Evolutionary conservation across 225 moss, liverwort and hornwort genomes (phyloP).

Genomic region (Bryoerythrophyllum caledonicum): DNA sequence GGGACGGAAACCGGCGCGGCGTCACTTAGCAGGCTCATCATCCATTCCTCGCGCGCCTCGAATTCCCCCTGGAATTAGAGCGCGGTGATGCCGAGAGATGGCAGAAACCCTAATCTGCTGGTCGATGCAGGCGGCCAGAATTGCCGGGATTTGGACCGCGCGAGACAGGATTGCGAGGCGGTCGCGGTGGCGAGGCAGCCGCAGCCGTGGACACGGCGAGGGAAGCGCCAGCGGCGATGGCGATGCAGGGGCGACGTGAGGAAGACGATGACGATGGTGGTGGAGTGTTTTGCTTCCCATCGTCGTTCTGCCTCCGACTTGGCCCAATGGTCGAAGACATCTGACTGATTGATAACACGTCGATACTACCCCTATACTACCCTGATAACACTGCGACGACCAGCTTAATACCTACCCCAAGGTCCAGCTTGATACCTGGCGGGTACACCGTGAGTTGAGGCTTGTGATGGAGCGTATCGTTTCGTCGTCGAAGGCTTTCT

Average conservation of each 20-base stretch:
- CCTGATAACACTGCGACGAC: background rate
- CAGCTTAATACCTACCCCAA: background rate
- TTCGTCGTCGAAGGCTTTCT: background rate
- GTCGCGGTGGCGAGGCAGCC: background rate
- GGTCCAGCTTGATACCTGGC: background rate
- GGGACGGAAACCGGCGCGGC: constrained; percentile 72
- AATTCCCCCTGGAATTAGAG: background rate
- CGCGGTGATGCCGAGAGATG: too few relatives aligned
- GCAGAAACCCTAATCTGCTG: constrained; percentile 40
- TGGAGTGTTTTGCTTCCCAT: background rate
- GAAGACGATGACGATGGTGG: background rate
- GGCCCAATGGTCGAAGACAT: background rate
- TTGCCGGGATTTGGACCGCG: background rate
- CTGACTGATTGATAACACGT: background rate
- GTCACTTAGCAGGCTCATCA: constrained; percentile 99
- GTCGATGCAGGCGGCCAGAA: constrained; percentile 1
- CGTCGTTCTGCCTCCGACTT: background rate
- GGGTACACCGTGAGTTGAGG: background rate
- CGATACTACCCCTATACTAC: background rate
- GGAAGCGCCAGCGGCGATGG: constrained; percentile 2
- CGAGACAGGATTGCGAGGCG: background rate
- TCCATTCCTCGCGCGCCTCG: constrained; percentile 75
- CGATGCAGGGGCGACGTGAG: background rate
- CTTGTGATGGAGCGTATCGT: background rate
- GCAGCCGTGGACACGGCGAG: background rate